phyloP scores from a whole-genome alignment of 768 basidiomycete genomes.

The Melanogaster broomeanus region DNA sequence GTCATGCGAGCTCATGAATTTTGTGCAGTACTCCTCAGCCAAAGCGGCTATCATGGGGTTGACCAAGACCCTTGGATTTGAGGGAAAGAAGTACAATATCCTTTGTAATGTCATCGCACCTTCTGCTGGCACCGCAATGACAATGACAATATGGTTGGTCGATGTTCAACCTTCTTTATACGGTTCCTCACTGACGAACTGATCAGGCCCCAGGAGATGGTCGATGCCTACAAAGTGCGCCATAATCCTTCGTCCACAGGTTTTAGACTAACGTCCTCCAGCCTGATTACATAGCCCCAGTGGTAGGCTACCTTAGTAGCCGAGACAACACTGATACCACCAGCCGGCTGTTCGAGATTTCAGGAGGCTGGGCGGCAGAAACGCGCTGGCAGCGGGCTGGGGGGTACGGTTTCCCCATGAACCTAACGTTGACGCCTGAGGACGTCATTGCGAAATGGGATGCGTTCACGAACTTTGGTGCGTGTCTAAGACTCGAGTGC shows the following conservation, averaged over 20 bases:
- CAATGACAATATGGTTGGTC: constrained; percentile 68
- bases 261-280: constrained; percentile 24
- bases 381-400: constrained; percentile 91
- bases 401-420: constrained; percentile 85
- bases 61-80: constrained; percentile 87
- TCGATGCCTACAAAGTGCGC: constrained; percentile 82
- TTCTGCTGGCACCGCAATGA: constrained; percentile 91
- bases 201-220: constrained; percentile 75
- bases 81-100: constrained; percentile 91
- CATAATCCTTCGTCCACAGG: not conserved
- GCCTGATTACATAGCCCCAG: constrained; percentile 91
- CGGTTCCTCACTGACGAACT: not conserved
- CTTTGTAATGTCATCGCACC: constrained; percentile 87
- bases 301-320: constrained; percentile 89
- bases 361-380: constrained; percentile 90
- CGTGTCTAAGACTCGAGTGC: constrained; percentile 20
- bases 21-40: constrained; percentile 77
- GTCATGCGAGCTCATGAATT: not conserved
- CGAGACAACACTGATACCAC: constrained; percentile 75
- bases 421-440: constrained; percentile 75
- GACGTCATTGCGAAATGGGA: constrained; percentile 80
- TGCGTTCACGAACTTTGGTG: constrained; percentile 82
- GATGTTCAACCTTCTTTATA: constrained; percentile 18
- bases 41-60: constrained; percentile 91
- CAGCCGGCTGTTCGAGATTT: constrained; percentile 81